These are phyloP conservation scores for Chrysanthemum makinoi DNA, from an alignment of 129 eudicot genomes.

Conservation along the genomic window DNA sequence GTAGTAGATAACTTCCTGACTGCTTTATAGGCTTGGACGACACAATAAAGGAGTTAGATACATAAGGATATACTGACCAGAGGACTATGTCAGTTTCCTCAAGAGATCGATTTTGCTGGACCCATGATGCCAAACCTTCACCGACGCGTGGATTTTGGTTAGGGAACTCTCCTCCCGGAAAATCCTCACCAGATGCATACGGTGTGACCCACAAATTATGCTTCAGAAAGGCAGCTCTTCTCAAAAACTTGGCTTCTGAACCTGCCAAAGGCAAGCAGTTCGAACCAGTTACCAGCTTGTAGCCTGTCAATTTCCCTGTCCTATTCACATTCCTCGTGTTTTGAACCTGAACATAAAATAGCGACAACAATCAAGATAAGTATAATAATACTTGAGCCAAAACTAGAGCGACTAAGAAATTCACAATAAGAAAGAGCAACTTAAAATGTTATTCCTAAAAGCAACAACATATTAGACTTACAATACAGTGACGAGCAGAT, in stretches of 20 bases:
- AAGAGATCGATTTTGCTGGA: slow-evolving; percentile 70
- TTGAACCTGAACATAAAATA: slow-evolving; percentile 45
- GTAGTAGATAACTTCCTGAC: neutral
- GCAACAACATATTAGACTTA: slow-evolving; percentile 38
- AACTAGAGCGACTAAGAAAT: neutral
- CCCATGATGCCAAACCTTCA: slow-evolving; percentile 92
- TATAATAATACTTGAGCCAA: neutral
- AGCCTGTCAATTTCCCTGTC: slow-evolving; percentile 87
- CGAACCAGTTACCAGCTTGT: slow-evolving; percentile 89
- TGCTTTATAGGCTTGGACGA: slow-evolving; percentile 6
- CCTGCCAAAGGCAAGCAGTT: slow-evolving; percentile 93
- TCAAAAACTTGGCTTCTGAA: slow-evolving; percentile 81
- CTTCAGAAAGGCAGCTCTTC: slow-evolving; percentile 88
- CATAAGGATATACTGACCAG: slow-evolving; percentile 46
- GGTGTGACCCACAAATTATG: slow-evolving; percentile 92
- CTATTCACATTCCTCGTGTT: slow-evolving; percentile 89
- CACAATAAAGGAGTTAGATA: too few species aligned
- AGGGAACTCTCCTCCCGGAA: slow-evolving; percentile 94
- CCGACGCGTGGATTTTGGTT: slow-evolving; percentile 96
- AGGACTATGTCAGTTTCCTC: slow-evolving; percentile 89
- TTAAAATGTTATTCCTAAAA: neutral
- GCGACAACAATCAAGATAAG: neutral
- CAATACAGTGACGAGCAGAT: slow-evolving; percentile 97
- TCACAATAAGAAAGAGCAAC: neutral
- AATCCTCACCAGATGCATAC: slow-evolving; percentile 68